Conservation (phyloP, 495 filamentous ascomycete species). For the Ramalina intermedia region DNA sequence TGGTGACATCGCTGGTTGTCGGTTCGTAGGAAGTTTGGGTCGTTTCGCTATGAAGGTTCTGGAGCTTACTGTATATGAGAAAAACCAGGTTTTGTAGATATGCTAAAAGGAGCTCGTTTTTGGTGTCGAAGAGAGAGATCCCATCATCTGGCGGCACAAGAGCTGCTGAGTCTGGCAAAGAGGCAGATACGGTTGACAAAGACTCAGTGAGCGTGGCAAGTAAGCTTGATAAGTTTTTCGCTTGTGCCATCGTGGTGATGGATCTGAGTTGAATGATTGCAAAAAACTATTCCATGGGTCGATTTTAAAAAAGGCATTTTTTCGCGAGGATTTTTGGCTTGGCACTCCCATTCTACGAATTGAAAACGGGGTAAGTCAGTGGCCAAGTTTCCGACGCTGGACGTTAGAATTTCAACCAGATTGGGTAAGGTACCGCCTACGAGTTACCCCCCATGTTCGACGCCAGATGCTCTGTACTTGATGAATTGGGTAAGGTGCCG, state of each 20-base stretch:
- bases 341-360: too few species aligned
- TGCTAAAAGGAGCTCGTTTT: conserved; percentile 88
- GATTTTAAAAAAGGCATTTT: too few species aligned
- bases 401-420: too few species aligned
- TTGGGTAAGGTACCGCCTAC: too few species aligned
- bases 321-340: too few species aligned
- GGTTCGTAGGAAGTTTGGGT: conserved; percentile 12
- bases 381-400: too few species aligned
- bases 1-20: conserved; percentile 44
- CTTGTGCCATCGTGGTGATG: conserved; percentile 28
- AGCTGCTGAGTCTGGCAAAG: conserved; percentile 39
- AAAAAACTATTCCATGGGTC: too few species aligned
- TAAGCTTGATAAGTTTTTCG: conserved; percentile 37
- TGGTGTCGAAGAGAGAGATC: conserved; percentile 85
- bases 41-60: conserved; percentile 17
- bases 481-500: too few species aligned
- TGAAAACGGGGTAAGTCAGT: too few species aligned
- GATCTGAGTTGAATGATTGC: too few species aligned
- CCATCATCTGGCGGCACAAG: conserved; percentile 60
- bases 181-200: conserved; percentile 42
- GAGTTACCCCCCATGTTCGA: too few species aligned
- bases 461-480: too few species aligned
- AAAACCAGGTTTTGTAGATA: conserved; percentile 93
- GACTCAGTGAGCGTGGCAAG: conserved; percentile 44
- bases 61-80: conserved; percentile 65